Evolutionary conservation across 1,284 basidiomycete species (phyloP).

Genomic region (Leccinum pallidistipes): DNA sequence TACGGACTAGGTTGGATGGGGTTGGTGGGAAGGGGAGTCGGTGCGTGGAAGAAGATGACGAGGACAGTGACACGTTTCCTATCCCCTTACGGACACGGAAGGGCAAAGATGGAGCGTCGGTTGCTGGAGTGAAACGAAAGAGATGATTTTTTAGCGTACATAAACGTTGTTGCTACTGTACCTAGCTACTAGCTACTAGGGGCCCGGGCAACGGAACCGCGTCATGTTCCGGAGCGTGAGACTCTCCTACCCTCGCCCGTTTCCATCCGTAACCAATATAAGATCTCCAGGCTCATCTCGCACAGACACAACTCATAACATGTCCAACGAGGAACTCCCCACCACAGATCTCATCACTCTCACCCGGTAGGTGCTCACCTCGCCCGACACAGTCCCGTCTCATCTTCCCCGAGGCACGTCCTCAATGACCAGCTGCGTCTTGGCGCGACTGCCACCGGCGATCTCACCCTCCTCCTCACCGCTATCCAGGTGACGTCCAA

Average conservation of each 20-base stretch:
- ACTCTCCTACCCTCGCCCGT: constrained; percentile 20
- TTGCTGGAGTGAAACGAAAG: constrained; percentile 60
- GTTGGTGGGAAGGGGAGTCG: constrained; percentile 14
- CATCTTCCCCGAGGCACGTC: constrained; percentile 63
- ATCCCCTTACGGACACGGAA: constrained; percentile 62
- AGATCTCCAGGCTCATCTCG: not conserved
- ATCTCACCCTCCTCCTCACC: constrained; percentile 91
- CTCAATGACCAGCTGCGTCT: constrained; percentile 80
- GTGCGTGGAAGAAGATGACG: constrained; percentile 44
- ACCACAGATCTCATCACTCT: constrained; percentile 90
- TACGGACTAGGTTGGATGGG: not conserved
- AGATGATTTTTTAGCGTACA: constrained; percentile 37
- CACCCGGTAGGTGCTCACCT: constrained; percentile 60
- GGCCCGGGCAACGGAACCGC: not conserved
- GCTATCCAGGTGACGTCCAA: constrained; percentile 96
- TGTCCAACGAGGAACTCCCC: constrained; percentile 60
- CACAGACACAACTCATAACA: constrained; percentile 20
- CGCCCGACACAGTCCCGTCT: constrained; percentile 7
- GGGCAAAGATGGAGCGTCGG: constrained; percentile 49
- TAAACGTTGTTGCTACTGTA: constrained; percentile 20
- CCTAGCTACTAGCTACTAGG: not conserved
- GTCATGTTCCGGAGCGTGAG: constrained; percentile 32
- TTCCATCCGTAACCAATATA: constrained; percentile 29
- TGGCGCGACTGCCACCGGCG: constrained; percentile 83
- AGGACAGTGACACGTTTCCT: constrained; percentile 64